Conservation (phyloP, 805 yeast genomes). For the Yarrowia hollandica region DNA sequence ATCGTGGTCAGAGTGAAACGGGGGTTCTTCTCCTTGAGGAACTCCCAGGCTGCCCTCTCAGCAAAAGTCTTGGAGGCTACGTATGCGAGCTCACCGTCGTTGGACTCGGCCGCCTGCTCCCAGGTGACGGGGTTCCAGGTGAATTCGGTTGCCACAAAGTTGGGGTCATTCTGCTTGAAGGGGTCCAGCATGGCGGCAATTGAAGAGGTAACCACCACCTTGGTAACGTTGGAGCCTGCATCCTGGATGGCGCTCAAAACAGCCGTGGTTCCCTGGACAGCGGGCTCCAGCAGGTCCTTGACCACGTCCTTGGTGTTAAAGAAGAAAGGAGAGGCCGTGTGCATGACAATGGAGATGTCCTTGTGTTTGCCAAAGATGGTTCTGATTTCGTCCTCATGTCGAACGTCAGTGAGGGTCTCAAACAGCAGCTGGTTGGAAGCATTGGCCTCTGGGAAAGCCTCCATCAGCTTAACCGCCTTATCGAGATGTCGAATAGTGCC, state of each 20-base stretch:
- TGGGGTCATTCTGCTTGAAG: constrained; percentile 34
- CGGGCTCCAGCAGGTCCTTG: constrained; percentile 48
- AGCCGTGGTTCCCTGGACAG: constrained; percentile 49
- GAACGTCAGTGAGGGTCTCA: constrained; percentile 40
- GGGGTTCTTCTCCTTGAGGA: constrained; percentile 38
- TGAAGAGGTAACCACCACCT: constrained; percentile 53
- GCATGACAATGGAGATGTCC: constrained; percentile 42
- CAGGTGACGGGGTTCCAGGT: constrained; percentile 45
- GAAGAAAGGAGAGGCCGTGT: constrained; percentile 47
- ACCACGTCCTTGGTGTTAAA: constrained; percentile 42
- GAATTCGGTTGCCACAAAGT: constrained; percentile 39
- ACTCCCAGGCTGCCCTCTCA: constrained; percentile 60
- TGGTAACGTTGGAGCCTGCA: constrained; percentile 40
- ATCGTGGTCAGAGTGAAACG: constrained; percentile 38
- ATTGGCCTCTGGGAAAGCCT: constrained; percentile 31
- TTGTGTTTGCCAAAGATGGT: constrained; percentile 49
- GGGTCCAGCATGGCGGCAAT: constrained; percentile 49
- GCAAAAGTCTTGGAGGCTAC: constrained; percentile 54
- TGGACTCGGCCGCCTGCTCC: constrained; percentile 33
- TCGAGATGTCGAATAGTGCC: constrained; percentile 50
- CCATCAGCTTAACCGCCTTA: constrained; percentile 44
- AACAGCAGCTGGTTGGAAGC: constrained; percentile 37
- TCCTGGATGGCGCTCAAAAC: constrained; percentile 46
- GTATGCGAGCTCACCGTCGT: constrained; percentile 31
- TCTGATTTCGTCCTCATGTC: constrained; percentile 46